Conservation (phyloP, 2,329 filamentous ascomycete genomes). For the Trichoderma cornu-damae region DNA sequence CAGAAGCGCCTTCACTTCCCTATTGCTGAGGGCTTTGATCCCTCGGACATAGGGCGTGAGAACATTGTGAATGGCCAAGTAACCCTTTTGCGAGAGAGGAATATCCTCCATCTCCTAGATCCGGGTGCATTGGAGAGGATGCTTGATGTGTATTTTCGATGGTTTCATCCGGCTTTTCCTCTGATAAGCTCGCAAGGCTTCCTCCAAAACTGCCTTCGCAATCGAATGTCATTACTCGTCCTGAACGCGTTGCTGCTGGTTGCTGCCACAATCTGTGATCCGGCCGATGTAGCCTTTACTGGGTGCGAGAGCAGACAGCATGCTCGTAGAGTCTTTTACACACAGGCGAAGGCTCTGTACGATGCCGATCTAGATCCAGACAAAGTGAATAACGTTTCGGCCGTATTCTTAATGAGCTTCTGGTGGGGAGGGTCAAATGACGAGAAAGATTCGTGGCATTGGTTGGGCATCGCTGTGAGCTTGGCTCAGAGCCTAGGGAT, state of each 20-base stretch:
- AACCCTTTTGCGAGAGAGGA: background rate
- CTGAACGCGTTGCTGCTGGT: background rate
- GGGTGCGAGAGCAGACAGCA: background rate
- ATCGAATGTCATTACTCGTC: background rate
- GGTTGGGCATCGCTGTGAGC: background rate
- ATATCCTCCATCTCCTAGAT: background rate
- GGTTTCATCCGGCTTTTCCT: constrained; percentile 1
- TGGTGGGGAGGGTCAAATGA: constrained; percentile 5
- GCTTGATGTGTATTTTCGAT: constrained; percentile 2
- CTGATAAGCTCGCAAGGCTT: background rate
- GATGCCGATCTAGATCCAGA: constrained; percentile 1
- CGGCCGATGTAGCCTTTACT: background rate
- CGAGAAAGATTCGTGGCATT: constrained; percentile 6
- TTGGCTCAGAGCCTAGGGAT: constrained; percentile 1
- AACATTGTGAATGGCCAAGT: background rate
- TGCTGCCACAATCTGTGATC: background rate
- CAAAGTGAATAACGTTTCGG: background rate
- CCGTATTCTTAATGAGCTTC: background rate
- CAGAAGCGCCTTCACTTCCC: constrained; percentile 6
- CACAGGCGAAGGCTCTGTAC: background rate
- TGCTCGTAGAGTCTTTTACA: background rate
- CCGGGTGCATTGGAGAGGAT: background rate
- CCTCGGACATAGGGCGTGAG: background rate
- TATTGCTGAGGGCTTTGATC: background rate
- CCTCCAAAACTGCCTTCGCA: background rate